These are phyloP conservation scores for Epicoccum sorghinum DNA, from an alignment of 2,329 filamentous ascomycete species.

Conservation along the genomic window DNA sequence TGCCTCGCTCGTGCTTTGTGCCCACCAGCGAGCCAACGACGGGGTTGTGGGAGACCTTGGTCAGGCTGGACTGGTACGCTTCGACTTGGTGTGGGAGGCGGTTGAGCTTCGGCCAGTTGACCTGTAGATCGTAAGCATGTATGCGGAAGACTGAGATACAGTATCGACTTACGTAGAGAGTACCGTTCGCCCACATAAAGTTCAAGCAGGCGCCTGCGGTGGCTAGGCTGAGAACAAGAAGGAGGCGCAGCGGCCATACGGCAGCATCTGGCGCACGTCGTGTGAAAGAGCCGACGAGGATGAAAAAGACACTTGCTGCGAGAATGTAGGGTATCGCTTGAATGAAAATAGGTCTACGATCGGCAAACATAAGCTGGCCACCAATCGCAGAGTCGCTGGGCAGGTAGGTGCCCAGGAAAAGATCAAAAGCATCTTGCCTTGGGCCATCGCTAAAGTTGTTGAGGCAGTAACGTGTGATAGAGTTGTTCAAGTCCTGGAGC, in stretches of 20 bases:
- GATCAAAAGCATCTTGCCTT: conserved; percentile 91
- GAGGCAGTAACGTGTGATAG: conserved; percentile 82
- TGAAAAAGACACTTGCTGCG: conserved; percentile 82
- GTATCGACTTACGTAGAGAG: conserved; percentile 82
- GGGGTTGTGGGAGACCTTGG: conserved; percentile 80
- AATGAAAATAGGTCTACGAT: conserved; percentile 83
- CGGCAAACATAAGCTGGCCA: conserved; percentile 76
- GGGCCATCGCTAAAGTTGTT: conserved; percentile 97
- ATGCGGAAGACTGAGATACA: not conserved
- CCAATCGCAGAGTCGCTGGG: conserved; percentile 75
- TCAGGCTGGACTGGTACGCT: conserved; percentile 85
- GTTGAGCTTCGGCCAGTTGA: conserved; percentile 98
- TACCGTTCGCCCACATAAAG: conserved; percentile 84
- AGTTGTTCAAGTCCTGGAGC: conserved; percentile 85
- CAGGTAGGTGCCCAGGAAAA: conserved; percentile 87
- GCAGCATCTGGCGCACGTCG: conserved; percentile 73
- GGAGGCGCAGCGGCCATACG: conserved; percentile 80
- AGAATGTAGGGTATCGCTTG: conserved; percentile 94
- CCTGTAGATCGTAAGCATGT: conserved; percentile 59
- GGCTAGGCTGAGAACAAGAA: conserved; percentile 77
- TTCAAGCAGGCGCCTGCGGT: conserved; percentile 73
- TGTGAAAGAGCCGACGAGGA: conserved; percentile 76
- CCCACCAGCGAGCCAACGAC: conserved; percentile 76
- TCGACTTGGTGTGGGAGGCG: conserved; percentile 85
- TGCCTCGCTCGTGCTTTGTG: conserved; percentile 74